phyloP scores from a whole-genome alignment of 805 yeast genomes.

The Cyberlindnera sargentensis region DNA sequence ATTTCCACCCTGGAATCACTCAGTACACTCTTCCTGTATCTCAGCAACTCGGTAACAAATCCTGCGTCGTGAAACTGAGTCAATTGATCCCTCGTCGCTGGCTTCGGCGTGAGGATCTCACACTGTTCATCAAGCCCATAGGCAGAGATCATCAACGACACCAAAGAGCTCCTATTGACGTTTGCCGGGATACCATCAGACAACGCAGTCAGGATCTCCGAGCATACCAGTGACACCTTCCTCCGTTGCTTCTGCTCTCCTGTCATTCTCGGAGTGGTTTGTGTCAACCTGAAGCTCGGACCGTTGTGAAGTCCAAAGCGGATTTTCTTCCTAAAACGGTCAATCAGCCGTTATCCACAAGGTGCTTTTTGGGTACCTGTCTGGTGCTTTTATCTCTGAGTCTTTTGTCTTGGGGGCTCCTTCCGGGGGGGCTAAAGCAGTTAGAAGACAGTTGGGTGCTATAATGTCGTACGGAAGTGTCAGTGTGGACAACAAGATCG shows the following conservation, averaged over 20 bases:
- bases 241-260: not conserved
- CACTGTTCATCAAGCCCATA: conserved; percentile 29
- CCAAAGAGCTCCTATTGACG: conserved; percentile 40
- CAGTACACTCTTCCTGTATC: conserved; percentile 10
- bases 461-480: too few relatives aligned
- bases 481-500: too few relatives aligned
- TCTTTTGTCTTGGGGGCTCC: too few relatives aligned
- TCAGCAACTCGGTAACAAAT: conserved; percentile 36
- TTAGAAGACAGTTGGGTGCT: too few relatives aligned
- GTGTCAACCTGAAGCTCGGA: too few relatives aligned
- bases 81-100: conserved; percentile 33
- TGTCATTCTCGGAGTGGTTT: too few relatives aligned
- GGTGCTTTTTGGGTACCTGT: too few relatives aligned
- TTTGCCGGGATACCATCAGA: conserved; percentile 47
- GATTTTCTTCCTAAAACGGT: too few relatives aligned
- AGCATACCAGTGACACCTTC: conserved; percentile 3
- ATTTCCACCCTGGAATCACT: conserved; percentile 4
- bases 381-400: too few relatives aligned
- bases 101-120: conserved; percentile 21
- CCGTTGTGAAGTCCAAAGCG: too few relatives aligned
- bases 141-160: conserved; percentile 34
- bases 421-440: too few relatives aligned
- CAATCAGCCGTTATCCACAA: too few relatives aligned
- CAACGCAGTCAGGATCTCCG: conserved; percentile 4
- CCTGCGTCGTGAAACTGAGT: conserved; percentile 40